Evolutionary conservation across 352 stramenopile species (phyloP), one percentile per base, ranked within the genome.

Genomic region (Phytophthora sansomeana): DNA sequence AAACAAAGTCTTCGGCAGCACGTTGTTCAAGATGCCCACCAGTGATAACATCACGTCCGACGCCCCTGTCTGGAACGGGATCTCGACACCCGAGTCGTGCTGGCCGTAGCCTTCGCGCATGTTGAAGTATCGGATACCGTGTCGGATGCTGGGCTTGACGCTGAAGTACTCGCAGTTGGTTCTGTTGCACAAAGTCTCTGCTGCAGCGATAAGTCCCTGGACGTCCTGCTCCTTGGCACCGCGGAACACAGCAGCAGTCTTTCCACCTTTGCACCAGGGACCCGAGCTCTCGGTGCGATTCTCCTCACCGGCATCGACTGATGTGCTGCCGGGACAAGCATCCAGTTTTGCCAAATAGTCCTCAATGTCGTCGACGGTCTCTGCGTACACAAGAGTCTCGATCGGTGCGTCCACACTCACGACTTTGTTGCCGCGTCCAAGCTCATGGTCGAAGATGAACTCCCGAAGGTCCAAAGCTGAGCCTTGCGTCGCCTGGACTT

Each of bases 401-500:
- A 90, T 74, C 4, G 78, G 78, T 28, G 71, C 55, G 13, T 75
- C 60, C 1, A 90, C 73, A 32, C 69, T 78, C 3, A 72, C 77
- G 11, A 87, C 73, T 56, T 90, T 87, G 62, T 86, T 90, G 63
- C 81, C 81, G 11, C 81, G 77, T 2, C 81, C 81, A 5, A 87
- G 58, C 29, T 86, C 72, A 43, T 90, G 78, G 39, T 87, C 81
- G 17, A 87, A 90, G 43, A 90, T 78, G 41, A 74, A 78, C 17
- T 90, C 78, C 4, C 81, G 78, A 36, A 87, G 69, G 13, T 85
- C 67, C 19, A 87, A 57, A 8, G 78, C 78, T n/a, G 50, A 62
- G n/a, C 77, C 81, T 29, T 77, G 63, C 0, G 78, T 89, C 19
- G 78, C 80, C 10, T 77, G 63, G 21, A 72, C 61, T 35, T 67